A percentile compares a stretch with the other conserved stretches of the same genome.
These are phyloP conservation scores for Talaromyces amestolkiae DNA, from an alignment of 2,329 filamentous ascomycete genomes.

Conservation along the genomic window DNA sequence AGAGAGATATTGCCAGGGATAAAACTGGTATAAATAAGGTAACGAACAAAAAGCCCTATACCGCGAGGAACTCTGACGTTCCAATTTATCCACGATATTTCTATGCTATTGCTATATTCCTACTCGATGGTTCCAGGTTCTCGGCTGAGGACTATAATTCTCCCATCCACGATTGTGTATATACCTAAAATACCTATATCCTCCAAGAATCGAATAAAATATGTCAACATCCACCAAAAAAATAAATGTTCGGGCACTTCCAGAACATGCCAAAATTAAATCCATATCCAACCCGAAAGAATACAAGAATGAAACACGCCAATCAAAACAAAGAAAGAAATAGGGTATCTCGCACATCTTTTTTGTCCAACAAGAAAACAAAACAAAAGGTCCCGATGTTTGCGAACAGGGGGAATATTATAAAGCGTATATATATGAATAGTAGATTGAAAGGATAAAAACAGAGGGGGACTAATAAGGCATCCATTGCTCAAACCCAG, in stretches of 20 bases:
- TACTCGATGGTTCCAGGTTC: too few species aligned
- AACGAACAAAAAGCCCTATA: too few species aligned
- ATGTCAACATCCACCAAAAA: neutral
- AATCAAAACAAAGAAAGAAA: neutral
- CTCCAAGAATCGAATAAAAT: neutral
- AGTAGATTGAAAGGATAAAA: neutral
- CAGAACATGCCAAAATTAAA: too few species aligned
- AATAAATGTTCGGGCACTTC: too few species aligned
- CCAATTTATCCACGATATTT: too few species aligned
- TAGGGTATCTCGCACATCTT: constrained; percentile 1
- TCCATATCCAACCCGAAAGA: too few species aligned
- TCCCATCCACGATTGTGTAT: neutral
- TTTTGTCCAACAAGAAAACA: neutral
- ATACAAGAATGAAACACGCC: neutral
- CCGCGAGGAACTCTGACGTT: too few species aligned
- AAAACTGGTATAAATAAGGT: too few species aligned
- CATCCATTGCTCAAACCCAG: constrained; percentile 21
- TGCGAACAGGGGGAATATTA: neutral
- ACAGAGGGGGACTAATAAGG: constrained; percentile 17
- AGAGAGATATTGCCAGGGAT: too few species aligned
- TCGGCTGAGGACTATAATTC: neutral
- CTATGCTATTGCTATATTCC: too few species aligned
- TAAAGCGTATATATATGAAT: neutral
- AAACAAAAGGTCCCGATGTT: neutral
- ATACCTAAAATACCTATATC: neutral